Base-by-base conservation (phyloP, 1,284 basidiomycete genomes). In the Ganoderma multipileum region DNA sequence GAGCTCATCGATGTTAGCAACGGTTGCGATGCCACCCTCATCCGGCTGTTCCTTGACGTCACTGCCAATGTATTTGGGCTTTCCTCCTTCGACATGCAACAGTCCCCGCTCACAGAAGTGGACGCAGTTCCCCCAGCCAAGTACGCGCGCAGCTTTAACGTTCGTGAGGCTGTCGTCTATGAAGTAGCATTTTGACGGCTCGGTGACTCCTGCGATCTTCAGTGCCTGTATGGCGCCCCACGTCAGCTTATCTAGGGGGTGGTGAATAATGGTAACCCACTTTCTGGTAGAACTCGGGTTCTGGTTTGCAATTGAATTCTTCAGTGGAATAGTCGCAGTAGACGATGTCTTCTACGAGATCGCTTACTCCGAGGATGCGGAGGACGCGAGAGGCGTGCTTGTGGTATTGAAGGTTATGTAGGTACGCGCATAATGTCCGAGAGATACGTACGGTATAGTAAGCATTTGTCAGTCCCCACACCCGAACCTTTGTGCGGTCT, bases 301-400 rank as follows among this genome's bases (percentile, higher is more conserved):
- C 93, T 11, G 95, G 95, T 76, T 97, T 97, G 83, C 95, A 96
- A 6, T 85, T 84, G 79, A 97, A 95, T 69, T 91, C 79, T 18
- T 86, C 83, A 47, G 87, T 75, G 9, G 84, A 80, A 73, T 97
- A 97, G 80, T 97, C 90, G 76, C 95, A 97, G 76, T 84, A 97
- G 11, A 95, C 87, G 18, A 96, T 78, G 16, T 89, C 93, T 73
- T 97, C 95, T 66, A 97, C 83, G 62, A 90, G 87, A 75, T 95
- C 91, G 23, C 89, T 86, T 16, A 97, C 80, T 60, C 88, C 83
- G 47, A 97, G 83, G 41, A 96, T 93, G 12, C 84, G 83, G 61
- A 97, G 85, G 1, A 96, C 95, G 36, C 95, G 87, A 72, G 87
- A 82, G 6, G 95, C 95, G 78, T 96, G 95, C 91, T 95, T 69